phyloP scores from a whole-genome alignment of 345 rosid genomes.

The Melaleuca alternifolia region DNA sequence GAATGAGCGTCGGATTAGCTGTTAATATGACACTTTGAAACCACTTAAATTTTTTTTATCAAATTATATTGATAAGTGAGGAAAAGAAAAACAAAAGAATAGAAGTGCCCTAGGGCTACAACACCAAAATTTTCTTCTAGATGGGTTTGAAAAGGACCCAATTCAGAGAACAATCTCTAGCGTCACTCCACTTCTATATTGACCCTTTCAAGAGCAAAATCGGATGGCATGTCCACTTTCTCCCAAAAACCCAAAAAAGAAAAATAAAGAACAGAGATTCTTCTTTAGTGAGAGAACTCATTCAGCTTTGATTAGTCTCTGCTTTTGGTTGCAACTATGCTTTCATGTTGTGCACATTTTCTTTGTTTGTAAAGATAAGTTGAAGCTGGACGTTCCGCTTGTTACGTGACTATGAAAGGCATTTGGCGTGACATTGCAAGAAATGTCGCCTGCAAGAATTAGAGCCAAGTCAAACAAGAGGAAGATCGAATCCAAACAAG shows the following conservation, averaged over 20 bases:
- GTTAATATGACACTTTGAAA: neutral
- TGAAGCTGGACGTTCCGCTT: neutral
- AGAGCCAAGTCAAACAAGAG: neutral
- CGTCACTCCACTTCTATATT: neutral
- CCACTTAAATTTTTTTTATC: neutral
- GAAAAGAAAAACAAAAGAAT: neutral
- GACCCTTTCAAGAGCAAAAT: neutral
- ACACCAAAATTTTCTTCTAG: neutral
- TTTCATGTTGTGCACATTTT: neutral
- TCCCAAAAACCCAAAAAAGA: neutral
- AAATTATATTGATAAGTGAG: neutral
- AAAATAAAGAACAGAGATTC: neutral
- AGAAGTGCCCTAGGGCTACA: neutral
- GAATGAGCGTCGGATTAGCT: neutral
- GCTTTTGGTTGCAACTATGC: neutral
- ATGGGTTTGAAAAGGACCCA: neutral
- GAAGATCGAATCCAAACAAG: neutral
- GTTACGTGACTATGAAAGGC: neutral
- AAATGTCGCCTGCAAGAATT: neutral
- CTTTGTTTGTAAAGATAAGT: neutral
- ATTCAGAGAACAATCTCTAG: neutral
- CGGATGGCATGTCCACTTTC: neutral
- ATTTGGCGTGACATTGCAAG: neutral
- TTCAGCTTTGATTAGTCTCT: neutral
- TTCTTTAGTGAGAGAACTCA: neutral